Conservation (phyloP, 768 basidiomycete species). For the Suillus sp. region DNA sequence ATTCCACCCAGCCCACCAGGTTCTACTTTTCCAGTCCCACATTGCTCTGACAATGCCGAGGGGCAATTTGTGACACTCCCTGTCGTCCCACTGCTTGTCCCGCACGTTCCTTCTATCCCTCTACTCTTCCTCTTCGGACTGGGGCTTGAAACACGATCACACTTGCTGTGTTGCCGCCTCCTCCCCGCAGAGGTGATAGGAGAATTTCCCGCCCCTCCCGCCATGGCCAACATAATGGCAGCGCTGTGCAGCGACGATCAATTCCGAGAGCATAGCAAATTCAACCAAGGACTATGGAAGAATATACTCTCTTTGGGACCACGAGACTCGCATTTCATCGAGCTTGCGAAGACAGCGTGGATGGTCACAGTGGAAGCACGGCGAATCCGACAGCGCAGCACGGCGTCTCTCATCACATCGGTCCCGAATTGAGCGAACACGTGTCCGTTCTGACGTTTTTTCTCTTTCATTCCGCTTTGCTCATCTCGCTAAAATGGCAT, state of each 20-base stretch:
- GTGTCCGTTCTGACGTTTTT: constrained; percentile 15
- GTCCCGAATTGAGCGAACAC: constrained; percentile 23
- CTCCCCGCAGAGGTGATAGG: constrained; percentile 52
- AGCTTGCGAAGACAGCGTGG: constrained; percentile 64
- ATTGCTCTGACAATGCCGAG: constrained; percentile 19
- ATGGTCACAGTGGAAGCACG: constrained; percentile 72
- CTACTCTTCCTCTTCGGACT: constrained; percentile 62
- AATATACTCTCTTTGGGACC: constrained; percentile 60
- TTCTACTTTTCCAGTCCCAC: constrained; percentile 37
- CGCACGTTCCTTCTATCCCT: constrained; percentile 56
- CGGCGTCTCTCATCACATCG: constrained; percentile 14
- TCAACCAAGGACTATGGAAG: constrained; percentile 67
- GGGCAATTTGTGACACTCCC: constrained; percentile 50
- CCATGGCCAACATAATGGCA: constrained; percentile 57
- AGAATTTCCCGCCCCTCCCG: constrained; percentile 63
- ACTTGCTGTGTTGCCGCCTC: constrained; percentile 50
- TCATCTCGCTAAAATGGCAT: constrained; percentile 24
- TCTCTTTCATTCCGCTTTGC: constrained; percentile 20
- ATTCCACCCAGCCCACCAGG: constrained; percentile 36
- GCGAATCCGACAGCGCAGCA: constrained; percentile 29
- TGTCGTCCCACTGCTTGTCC: constrained; percentile 48
- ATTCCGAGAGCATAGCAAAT: constrained; percentile 34
- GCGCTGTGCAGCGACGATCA: constrained; percentile 38
- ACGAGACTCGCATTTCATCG: constrained; percentile 44
- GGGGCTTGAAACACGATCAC: constrained; percentile 49